Conservation (phyloP, 1,284 basidiomycete species). For the Trichosporon ovoides region DNA sequence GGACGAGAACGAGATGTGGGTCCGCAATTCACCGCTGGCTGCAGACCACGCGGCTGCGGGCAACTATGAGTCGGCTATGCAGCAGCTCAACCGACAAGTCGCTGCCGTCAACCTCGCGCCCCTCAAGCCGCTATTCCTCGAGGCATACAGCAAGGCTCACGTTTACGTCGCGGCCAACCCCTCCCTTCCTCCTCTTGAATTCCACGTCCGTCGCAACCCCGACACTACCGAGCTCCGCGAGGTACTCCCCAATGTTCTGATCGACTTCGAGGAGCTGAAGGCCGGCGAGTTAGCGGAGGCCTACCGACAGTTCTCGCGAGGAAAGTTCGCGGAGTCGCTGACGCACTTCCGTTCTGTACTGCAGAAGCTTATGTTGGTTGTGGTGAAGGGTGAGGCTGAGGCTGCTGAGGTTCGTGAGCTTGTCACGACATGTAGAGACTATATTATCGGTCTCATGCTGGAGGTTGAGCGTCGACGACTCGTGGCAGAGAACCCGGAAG, state of each 20-base stretch:
- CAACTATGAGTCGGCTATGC: constrained; percentile 95
- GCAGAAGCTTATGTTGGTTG: constrained; percentile 71
- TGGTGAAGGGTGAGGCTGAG: constrained; percentile 75
- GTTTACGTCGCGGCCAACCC: constrained; percentile 80
- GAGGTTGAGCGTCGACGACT: constrained; percentile 86
- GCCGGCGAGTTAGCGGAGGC: constrained; percentile 74
- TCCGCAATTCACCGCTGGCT: constrained; percentile 89
- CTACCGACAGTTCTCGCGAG: constrained; percentile 75
- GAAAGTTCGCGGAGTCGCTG: constrained; percentile 83
- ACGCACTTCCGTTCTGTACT: constrained; percentile 73
- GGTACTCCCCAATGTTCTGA: constrained; percentile 69
- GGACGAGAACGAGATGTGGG: constrained; percentile 86
- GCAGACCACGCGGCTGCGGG: constrained; percentile 97
- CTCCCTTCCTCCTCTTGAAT: constrained; percentile 76
- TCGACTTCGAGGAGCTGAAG: constrained; percentile 67
- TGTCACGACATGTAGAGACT: constrained; percentile 80
- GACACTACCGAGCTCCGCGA: constrained; percentile 71
- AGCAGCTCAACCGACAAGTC: constrained; percentile 90
- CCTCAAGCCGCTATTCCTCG: constrained; percentile 83
- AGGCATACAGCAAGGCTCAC: constrained; percentile 80
- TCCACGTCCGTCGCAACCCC: constrained; percentile 83
- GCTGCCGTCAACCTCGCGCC: constrained; percentile 84
- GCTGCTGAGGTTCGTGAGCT: constrained; percentile 83
- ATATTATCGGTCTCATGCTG: constrained; percentile 86
- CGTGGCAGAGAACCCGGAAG: constrained; percentile 69